Base-by-base conservation (phyloP, 1,139 yeast species). In the Geotrichum carabidarum region DNA sequence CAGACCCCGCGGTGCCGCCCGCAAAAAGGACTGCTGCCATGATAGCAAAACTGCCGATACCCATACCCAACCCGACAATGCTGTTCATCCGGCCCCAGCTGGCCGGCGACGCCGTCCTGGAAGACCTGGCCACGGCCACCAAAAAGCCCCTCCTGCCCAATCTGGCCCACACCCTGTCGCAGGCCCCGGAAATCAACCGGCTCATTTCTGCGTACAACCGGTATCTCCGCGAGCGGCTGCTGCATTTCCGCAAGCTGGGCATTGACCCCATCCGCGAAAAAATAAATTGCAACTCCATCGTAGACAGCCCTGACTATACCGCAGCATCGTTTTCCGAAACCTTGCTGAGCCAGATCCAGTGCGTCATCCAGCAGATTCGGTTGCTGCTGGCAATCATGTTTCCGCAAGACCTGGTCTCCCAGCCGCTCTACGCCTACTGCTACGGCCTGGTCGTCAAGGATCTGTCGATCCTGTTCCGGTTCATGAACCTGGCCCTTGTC, bases 231-330 rank as follows among this genome's bases (percentile, higher is more conserved):
- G 63, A 60, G 54, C 58, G 67, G 1, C 50, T 64, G 22, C 30
- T 56, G 9, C 64, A 64, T 47, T 63, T 55, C 44, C 44, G 45
- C 14, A 50, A 48, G 46, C 57, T 63, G 15, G 54, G 59, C 18
- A 15, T 55, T 14, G 67, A 64, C 44, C 59, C 62, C 17, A 61
- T 64, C 32, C 52, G 65, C 18, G 67, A 64, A 48, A 60, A 61
- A 41, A 51, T 57, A 11, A 55, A 57, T 31, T 42, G 52, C 18
- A 56, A 57, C 11, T 59, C 63, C 8, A 52, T 61, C 9, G 63
- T 60, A 9, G 63, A 61, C 50, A 43, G 48, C 22, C 50, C 44
- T 11, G 42, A 52, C 42, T 9, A 18, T 38, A 49, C 55, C 31
- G 54, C 57, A 40, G 51, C 53, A 1, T 50, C 48, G 31, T 48